Evolutionary conservation across 352 stramenopile genomes (phyloP), one percentile per base, ranked within the genome.

Genomic region (Elongisporangium prolatum): DNA sequence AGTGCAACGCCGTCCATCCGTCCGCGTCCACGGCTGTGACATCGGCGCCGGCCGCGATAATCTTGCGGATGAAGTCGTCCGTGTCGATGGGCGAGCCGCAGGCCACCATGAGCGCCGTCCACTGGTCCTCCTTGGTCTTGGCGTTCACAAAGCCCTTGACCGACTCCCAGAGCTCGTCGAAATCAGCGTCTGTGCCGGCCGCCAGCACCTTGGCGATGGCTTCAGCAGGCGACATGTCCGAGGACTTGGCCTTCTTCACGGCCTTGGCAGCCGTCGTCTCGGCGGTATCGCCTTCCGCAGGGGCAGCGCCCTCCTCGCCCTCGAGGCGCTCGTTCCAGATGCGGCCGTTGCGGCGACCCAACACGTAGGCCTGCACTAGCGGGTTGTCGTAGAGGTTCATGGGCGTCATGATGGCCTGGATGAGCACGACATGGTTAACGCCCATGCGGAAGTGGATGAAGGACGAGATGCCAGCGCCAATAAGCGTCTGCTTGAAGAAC

Each of bases 391-490:
- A 93, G 1, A 93, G 65, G 65, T 93, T 93, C 55, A 93, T 74
- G 52, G 84, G 84, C 56, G 80, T 84, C 84, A 93, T 93, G 67
- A 91, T 70, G 51, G 81, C 84, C 65, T 93, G 84, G 65, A 93
- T 93, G 61, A 93, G 65, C 52, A 93, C 79, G n/a, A 93, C 84
- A 59, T 93, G 84, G 72, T 93, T 93, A 25, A 93, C 81, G 51
- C 84, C 81, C 76, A 93, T 88, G 58, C 89, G 88, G 57, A 93
- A 77, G 70, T 93, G 84, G 61, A 93, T 88, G 50, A 93, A 74
- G 47, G 68, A 76, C 52, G 84, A 88, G 66, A 93, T 93, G 52
- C 50, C 74, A 20, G 81, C 81, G 60, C 82, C 82, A 51, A 93
- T 93, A 34, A 82, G 67, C 60, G 82, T 93, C 74, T 93, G 84